Conservation (phyloP, 2,329 filamentous ascomycete species). For the Eutypa lata region DNA sequence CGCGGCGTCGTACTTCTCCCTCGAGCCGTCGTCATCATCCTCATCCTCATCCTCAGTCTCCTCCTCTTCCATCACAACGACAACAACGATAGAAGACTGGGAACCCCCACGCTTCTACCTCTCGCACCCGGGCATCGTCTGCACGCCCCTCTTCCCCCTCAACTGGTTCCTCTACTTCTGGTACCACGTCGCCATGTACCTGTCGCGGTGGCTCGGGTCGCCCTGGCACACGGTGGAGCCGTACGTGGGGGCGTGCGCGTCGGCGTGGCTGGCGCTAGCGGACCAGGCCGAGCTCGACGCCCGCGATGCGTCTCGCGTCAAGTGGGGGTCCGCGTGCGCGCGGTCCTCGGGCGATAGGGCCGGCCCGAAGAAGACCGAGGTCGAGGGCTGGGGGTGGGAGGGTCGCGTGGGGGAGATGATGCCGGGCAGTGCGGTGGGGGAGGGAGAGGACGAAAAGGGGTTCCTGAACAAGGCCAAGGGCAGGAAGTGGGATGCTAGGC, state of each 20-base stretch:
- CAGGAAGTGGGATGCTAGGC: conserved; percentile 54
- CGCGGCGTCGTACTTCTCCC: conserved; percentile 54
- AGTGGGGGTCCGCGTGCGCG: conserved; percentile 81
- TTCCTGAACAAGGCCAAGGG: conserved; percentile 51
- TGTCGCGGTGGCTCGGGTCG: conserved; percentile 76
- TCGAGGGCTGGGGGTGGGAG: conserved; percentile 80
- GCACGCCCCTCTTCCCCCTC: conserved; percentile 76
- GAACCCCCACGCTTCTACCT: conserved; percentile 67
- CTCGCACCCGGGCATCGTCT: conserved; percentile 82
- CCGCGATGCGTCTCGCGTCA: conserved; percentile 53
- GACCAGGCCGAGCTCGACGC: conserved; percentile 60
- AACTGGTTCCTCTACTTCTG: conserved; percentile 64
- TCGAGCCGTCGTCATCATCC: conserved; percentile 9
- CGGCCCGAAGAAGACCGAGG: conserved; percentile 72
- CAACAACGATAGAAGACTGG: not conserved
- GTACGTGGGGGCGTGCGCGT: conserved; percentile 73
- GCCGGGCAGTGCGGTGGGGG: conserved; percentile 31
- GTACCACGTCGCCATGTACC: conserved; percentile 65
- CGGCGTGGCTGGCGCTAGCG: conserved; percentile 75
- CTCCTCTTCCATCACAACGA: conserved; percentile 10
- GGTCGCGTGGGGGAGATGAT: conserved; percentile 46
- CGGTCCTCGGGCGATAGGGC: conserved; percentile 46
- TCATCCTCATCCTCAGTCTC: conserved; percentile 5
- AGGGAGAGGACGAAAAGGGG: conserved; percentile 45
- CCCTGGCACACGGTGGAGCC: conserved; percentile 81